A percentile compares a stretch with the other conserved stretches of the same genome.
phyloP scores from a whole-genome alignment of 352 stramenopile species.

The Phytophthora litchii region DNA sequence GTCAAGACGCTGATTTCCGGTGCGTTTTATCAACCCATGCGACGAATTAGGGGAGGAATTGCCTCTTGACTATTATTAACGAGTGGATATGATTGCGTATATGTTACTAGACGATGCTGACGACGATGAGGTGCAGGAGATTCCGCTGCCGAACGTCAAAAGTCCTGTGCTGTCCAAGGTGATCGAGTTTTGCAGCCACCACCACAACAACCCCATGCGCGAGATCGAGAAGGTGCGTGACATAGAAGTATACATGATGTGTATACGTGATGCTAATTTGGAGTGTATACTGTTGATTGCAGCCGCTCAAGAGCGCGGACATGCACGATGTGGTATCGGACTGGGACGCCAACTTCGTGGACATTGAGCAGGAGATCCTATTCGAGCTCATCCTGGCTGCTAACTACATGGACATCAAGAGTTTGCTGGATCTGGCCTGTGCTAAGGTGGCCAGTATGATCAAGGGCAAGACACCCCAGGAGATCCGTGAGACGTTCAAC shows the following conservation, averaged over 20 bases:
- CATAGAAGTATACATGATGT: not conserved
- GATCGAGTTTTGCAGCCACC: slow-evolving; percentile 96
- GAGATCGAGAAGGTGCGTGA: slow-evolving; percentile 97
- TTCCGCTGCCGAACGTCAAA: slow-evolving; percentile 98
- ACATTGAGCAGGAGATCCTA: slow-evolving; percentile 98
- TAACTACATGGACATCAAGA: slow-evolving; percentile 99
- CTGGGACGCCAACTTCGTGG: slow-evolving; percentile 99
- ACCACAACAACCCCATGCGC: slow-evolving; percentile 98
- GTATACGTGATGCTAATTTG: slow-evolving; percentile 3
- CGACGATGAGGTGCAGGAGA: slow-evolving; percentile 96
- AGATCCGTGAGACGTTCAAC: slow-evolving; percentile 99
- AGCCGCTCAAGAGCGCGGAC: slow-evolving; percentile 97
- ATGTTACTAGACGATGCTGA: slow-evolving; percentile 89
- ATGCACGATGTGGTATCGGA: slow-evolving; percentile 99
- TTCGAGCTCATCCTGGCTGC: slow-evolving; percentile 99
- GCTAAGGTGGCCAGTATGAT: slow-evolving; percentile 95
- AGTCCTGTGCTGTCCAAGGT: slow-evolving; percentile 96
- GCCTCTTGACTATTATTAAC: not conserved
- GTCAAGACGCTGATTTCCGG: slow-evolving; percentile 98
- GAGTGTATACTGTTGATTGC: slow-evolving; percentile 15
- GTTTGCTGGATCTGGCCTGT: slow-evolving; percentile 90
- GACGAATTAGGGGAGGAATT: not conserved
- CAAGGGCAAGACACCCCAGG: slow-evolving; percentile 98
- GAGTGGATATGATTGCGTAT: not conserved
- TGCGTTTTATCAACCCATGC: slow-evolving; percentile 32